phyloP scores from a whole-genome alignment of 257 asterid species.

The Nicotiana noctiflora region DNA sequence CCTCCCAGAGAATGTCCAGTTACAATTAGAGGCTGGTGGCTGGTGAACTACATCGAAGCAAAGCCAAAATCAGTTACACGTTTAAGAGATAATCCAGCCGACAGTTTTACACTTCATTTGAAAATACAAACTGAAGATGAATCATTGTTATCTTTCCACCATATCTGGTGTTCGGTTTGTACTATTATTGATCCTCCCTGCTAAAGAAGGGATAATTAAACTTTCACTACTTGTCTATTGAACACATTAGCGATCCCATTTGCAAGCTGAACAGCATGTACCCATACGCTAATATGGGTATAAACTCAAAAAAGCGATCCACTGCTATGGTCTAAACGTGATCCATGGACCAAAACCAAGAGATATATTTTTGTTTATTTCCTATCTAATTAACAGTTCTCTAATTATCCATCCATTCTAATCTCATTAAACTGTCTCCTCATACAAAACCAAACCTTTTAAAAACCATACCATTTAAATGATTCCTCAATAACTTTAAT shows the following conservation, averaged over 20 bases:
- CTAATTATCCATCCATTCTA: not conserved
- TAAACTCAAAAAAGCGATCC: not conserved
- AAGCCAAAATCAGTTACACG: not conserved
- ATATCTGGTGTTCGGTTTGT: not conserved
- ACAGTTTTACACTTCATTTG: not conserved
- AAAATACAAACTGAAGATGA: not conserved
- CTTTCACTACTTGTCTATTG: not conserved
- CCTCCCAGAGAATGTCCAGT: constrained; percentile 29
- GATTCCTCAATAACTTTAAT: not conserved
- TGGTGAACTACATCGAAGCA: constrained; percentile 15
- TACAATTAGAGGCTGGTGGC: constrained; percentile 16
- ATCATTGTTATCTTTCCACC: not conserved
- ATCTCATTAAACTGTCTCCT: not conserved
- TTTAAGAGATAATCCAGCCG: not conserved
- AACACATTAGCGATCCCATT: not conserved
- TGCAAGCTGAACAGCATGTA: not conserved
- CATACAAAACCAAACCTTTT: not conserved
- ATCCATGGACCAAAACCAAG: not conserved
- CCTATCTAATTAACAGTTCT: not conserved
- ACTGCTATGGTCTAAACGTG: no score
- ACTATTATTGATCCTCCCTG: not conserved
- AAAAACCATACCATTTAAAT: not conserved
- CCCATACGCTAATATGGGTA: not conserved
- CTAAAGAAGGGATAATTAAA: not conserved
- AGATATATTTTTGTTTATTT: not conserved